Conservation (phyloP, 2,329 filamentous ascomycete genomes). For the Fusarium circinatum region DNA sequence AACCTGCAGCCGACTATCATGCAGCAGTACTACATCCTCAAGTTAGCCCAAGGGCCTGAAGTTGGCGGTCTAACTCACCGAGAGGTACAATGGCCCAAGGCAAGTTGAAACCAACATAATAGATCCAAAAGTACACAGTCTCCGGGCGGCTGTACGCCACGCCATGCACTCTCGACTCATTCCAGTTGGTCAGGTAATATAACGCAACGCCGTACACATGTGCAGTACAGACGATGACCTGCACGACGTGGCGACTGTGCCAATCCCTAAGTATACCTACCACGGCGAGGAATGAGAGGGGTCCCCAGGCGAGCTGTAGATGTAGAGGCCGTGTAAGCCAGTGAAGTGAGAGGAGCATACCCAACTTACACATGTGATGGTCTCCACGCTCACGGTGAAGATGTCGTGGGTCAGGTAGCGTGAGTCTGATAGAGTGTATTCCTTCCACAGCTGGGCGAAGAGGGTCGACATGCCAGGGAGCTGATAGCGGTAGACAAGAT, state of each 20-base stretch:
- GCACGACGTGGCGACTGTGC: slow-evolving; percentile 61
- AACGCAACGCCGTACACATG: slow-evolving; percentile 71
- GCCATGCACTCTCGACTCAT: slow-evolving; percentile 58
- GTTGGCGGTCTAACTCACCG: slow-evolving; percentile 53
- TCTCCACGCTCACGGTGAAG: slow-evolving; percentile 89
- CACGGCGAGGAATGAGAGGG: slow-evolving; percentile 63
- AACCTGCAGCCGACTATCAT: slow-evolving; percentile 47
- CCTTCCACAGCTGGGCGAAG: slow-evolving; percentile 91
- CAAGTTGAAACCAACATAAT: slow-evolving; percentile 69
- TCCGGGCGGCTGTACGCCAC: slow-evolving; percentile 67
- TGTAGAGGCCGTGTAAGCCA: slow-evolving; percentile 28
- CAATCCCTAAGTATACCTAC: slow-evolving; percentile 56
- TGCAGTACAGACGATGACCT: slow-evolving; percentile 61
- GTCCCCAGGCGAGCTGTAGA: slow-evolving; percentile 64
- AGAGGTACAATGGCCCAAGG: slow-evolving; percentile 69
- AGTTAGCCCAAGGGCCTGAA: slow-evolving; percentile 19
- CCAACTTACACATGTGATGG: slow-evolving; percentile 75
- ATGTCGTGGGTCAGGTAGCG: slow-evolving; percentile 84
- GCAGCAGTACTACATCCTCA: slow-evolving; percentile 43
- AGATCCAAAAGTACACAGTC: slow-evolving; percentile 70
- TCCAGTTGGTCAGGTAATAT: slow-evolving; percentile 68
- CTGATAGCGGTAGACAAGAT: slow-evolving; percentile 72
- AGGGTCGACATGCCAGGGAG: slow-evolving; percentile 76
- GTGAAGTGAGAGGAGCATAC: background rate
- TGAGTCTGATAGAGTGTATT: slow-evolving; percentile 88